phyloP scores from a whole-genome alignment of 345 rosid genomes.

The Noccaea bulbosa region DNA sequence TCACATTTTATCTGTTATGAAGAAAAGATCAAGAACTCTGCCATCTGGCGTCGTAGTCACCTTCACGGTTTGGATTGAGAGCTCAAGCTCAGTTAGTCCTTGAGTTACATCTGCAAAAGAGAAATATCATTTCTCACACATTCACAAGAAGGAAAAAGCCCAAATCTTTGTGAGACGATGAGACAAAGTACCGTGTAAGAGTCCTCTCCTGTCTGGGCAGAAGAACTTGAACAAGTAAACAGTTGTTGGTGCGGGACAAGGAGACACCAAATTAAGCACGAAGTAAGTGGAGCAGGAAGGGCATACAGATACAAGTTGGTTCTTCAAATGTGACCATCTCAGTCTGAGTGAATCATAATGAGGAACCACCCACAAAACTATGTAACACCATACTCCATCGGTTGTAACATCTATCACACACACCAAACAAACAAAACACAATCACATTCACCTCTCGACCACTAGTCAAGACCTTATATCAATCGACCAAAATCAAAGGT shows the following conservation, averaged over 20 bases:
- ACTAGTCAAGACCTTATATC: background rate
- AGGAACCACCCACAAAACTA: constrained; percentile 81
- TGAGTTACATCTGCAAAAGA: constrained; percentile 70
- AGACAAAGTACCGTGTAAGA: constrained; percentile 66
- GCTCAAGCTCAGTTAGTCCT: constrained; percentile 81
- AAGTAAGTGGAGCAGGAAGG: constrained; percentile 60
- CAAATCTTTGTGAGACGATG: background rate
- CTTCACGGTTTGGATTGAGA: constrained; percentile 82
- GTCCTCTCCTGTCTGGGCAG: constrained; percentile 63
- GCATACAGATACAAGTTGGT: constrained; percentile 67
- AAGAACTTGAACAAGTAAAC: constrained; percentile 76
- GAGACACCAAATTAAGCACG: constrained; percentile 48
- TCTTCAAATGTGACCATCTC: constrained; percentile 77
- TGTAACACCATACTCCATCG: constrained; percentile 84
- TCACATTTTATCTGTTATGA: constrained; percentile 78
- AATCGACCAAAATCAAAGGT: background rate
- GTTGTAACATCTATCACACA: constrained; percentile 72
- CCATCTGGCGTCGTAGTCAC: constrained; percentile 85
- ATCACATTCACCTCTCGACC: constrained; percentile 1
- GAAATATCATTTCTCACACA: constrained; percentile 16
- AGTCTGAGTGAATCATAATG: constrained; percentile 47
- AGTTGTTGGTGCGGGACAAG: constrained; percentile 49
- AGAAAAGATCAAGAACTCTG: constrained; percentile 84
- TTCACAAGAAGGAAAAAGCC: background rate
- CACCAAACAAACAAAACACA: constrained; percentile 7